Conservation (phyloP, 179 eudicot genomes). For the Corrigiola litoralis region DNA sequence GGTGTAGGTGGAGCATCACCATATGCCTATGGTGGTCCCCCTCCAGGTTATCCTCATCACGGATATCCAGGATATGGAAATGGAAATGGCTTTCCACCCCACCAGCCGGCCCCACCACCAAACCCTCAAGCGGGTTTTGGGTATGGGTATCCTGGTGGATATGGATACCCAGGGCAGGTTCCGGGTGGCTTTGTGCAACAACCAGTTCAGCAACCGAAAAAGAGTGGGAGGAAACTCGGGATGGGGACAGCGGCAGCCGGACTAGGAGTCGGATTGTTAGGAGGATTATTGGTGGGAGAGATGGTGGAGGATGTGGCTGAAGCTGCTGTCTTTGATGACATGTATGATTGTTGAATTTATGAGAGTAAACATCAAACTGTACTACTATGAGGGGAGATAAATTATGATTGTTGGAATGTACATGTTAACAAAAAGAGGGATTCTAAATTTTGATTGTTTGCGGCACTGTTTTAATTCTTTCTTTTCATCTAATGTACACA, state of each 20-base stretch:
- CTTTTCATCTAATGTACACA: neutral
- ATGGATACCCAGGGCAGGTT: conserved; percentile 12
- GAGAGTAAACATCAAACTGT: neutral
- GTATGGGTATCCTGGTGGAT: conserved; percentile 16
- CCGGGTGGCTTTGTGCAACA: conserved; percentile 2
- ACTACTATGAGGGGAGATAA: neutral
- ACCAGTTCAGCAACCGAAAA: neutral
- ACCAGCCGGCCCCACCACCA: neutral
- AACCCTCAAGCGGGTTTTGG: conserved; percentile 15
- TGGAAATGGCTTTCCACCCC: conserved; percentile 13
- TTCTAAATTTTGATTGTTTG: neutral
- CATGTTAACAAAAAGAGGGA: neutral
- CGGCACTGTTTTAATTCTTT: neutral
- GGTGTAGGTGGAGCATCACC: neutral
- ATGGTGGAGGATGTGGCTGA: conserved; percentile 29
- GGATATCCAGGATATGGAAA: conserved; percentile 13
- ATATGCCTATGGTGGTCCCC: conserved; percentile 8
- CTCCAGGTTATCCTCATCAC: neutral
- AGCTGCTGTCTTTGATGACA: conserved; percentile 11
- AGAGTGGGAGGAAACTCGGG: conserved; percentile 14
- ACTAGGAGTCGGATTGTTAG: conserved; percentile 22
- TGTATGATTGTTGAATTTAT: conserved; percentile 5
- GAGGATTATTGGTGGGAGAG: conserved; percentile 22
- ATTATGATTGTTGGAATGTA: conserved; percentile 1
- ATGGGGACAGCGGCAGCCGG: conserved; percentile 21